Percentiles rank a stretch among this genome's conserved stretches.
These are phyloP conservation scores for Chrysoporthe deuterocubensis DNA, from an alignment of 2,329 filamentous ascomycete genomes.

Conservation along the genomic window DNA sequence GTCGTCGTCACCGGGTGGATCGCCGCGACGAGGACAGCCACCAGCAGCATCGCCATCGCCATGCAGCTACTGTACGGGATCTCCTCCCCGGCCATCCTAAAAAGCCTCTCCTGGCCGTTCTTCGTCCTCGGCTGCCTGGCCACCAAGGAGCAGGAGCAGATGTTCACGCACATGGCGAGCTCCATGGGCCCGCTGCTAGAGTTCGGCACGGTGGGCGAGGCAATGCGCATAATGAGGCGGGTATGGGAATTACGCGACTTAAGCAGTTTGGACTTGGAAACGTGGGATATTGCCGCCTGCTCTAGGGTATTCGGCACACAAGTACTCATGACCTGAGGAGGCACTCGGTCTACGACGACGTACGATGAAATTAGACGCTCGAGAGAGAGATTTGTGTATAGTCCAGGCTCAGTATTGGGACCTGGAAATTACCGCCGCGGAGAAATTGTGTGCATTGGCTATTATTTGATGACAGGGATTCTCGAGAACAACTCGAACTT, in stretches of 20 bases:
- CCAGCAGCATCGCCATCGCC: slow-evolving; percentile 30
- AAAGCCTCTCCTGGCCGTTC: slow-evolving; percentile 37
- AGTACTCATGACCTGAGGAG: slow-evolving; percentile 17
- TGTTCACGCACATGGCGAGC: slow-evolving; percentile 32
- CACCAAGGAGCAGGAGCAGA: slow-evolving; percentile 31
- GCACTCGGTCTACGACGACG: too few relatives aligned
- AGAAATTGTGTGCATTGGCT: too few relatives aligned
- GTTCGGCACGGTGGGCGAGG: slow-evolving; percentile 35
- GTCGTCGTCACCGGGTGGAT: slow-evolving; percentile 34
- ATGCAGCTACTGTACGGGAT: slow-evolving; percentile 31
- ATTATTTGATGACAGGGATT: too few relatives aligned
- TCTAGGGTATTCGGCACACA: slow-evolving; percentile 33
- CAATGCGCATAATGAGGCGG: slow-evolving; percentile 31
- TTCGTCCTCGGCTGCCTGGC: slow-evolving; percentile 36
- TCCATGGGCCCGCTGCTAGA: slow-evolving; percentile 34
- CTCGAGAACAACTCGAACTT: too few relatives aligned
- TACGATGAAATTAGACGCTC: too few relatives aligned
- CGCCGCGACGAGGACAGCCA: slow-evolving; percentile 31
- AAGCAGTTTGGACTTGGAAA: slow-evolving; percentile 28
- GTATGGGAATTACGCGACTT: slow-evolving; percentile 33
- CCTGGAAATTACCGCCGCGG: too few relatives aligned
- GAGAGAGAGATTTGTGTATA: too few relatives aligned
- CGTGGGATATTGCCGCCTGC: slow-evolving; percentile 35
- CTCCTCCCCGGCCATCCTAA: slow-evolving; percentile 32
- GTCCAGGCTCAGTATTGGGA: too few relatives aligned